Conservation (phyloP, 2,329 filamentous ascomycete genomes). For the Neonectria magnoliae region DNA sequence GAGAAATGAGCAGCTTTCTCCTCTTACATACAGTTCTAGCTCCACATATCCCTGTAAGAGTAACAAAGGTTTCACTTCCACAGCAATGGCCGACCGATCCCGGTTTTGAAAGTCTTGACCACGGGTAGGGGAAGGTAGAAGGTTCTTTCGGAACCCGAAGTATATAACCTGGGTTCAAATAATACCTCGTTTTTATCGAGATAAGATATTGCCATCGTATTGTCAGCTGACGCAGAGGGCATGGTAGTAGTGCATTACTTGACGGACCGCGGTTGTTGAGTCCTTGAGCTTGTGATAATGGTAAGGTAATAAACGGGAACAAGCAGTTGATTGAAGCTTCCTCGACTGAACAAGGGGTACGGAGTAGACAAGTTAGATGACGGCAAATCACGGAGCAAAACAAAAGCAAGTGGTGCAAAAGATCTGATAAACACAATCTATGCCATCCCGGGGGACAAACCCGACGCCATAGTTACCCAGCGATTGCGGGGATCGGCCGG, state of each 20-base stretch:
- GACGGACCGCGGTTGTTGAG: neutral
- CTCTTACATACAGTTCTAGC: neutral
- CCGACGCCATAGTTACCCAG: neutral
- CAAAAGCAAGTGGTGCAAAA: neutral
- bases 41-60: neutral
- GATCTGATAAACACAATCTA: neutral
- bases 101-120: neutral
- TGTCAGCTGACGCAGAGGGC: too few species aligned
- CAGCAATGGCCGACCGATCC: neutral
- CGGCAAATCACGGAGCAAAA: neutral
- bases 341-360: neutral
- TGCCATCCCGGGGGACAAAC: neutral
- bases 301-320: neutral
- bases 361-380: neutral
- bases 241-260: too few species aligned
- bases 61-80: neutral
- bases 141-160: neutral
- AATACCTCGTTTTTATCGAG: neutral
- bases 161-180: too few species aligned
- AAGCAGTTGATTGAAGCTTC: neutral
- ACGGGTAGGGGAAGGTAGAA: neutral
- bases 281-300: neutral
- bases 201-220: neutral
- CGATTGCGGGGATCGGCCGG: neutral
- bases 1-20: neutral